Evolutionary conservation across 1,284 basidiomycete genomes (phyloP).

Genomic region (Meripilus lineatus): DNA sequence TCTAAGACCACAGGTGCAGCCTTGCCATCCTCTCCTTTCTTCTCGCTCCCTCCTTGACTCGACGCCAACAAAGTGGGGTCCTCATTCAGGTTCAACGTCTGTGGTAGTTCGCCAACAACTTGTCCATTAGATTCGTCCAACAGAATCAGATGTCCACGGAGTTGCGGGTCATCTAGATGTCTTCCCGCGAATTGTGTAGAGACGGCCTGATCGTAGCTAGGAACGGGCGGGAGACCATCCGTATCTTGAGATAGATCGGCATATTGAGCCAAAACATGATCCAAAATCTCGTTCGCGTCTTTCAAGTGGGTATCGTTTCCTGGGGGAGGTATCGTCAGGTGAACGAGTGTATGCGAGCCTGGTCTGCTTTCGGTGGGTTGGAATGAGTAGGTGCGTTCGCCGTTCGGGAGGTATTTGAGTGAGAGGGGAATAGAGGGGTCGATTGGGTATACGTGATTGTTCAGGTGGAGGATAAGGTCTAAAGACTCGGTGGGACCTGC

Average conservation of each 20-base stretch:
- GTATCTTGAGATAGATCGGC: slow-evolving; percentile 41
- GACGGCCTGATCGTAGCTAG: slow-evolving; percentile 5
- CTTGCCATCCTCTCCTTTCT: slow-evolving; percentile 27
- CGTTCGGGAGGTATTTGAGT: slow-evolving; percentile 30
- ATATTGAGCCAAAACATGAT: slow-evolving; percentile 68
- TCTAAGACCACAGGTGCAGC: slow-evolving; percentile 67
- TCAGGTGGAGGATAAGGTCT: slow-evolving; percentile 55
- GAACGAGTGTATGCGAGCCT: slow-evolving; percentile 7
- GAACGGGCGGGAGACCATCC: slow-evolving; percentile 9
- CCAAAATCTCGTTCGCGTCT: slow-evolving; percentile 67
- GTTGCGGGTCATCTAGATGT: slow-evolving; percentile 33
- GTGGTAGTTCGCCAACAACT: slow-evolving; percentile 69
- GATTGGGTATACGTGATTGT: slow-evolving; percentile 55
- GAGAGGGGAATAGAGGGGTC: slow-evolving; percentile 43
- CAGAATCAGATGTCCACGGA: slow-evolving; percentile 67
- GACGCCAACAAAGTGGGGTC: slow-evolving; percentile 38
- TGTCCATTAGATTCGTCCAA: slow-evolving; percentile 74
- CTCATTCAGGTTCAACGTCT: slow-evolving; percentile 53
- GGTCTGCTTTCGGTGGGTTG: no score
- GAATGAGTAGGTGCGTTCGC: slow-evolving; percentile 43
- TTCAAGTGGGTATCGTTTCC: slow-evolving; percentile 31
- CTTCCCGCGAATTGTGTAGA: slow-evolving; percentile 12
- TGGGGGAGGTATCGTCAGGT: slow-evolving; percentile 23
- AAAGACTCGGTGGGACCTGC: slow-evolving; percentile 43
- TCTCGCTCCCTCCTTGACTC: slow-evolving; percentile 8